Conservation (phyloP, 805 yeast species). For the Teunomyces pallodes region DNA sequence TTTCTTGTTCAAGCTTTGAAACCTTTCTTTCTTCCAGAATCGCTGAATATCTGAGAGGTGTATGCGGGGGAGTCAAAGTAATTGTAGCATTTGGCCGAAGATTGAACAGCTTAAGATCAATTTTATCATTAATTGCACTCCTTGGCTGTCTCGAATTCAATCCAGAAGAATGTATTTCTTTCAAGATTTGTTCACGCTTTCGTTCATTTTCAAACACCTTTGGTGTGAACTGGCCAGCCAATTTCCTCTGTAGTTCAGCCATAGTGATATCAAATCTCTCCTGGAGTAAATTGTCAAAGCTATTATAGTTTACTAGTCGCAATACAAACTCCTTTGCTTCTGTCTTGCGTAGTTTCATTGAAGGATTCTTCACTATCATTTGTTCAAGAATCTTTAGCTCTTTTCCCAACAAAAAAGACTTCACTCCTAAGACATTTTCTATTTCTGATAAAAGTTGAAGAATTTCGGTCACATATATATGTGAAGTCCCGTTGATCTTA, state of each 20-base stretch:
- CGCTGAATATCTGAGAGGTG: conserved; percentile 9
- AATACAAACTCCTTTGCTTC: conserved; percentile 25
- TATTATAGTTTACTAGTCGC: conserved; percentile 18
- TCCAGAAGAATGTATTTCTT: neutral
- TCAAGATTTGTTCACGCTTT: neutral
- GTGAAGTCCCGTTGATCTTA: neutral
- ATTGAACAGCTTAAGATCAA: neutral
- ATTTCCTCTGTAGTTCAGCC: conserved; percentile 7
- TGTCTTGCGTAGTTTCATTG: conserved; percentile 15
- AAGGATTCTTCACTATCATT: conserved; percentile 10
- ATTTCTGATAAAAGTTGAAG: conserved; percentile 19
- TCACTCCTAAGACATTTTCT: conserved; percentile 15
- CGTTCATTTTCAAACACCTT: conserved; percentile 2
- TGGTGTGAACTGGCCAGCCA: neutral
- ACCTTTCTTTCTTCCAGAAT: neutral
- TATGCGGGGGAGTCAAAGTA: conserved; percentile 4
- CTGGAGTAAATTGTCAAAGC: conserved; percentile 18
- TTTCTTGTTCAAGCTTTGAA: conserved; percentile 16
- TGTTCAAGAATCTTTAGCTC: conserved; percentile 11
- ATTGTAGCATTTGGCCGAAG: neutral
- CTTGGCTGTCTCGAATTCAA: neutral
- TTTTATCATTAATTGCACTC: neutral
- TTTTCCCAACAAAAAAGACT: conserved; percentile 14
- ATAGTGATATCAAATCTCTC: conserved; percentile 14
- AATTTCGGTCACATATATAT: conserved; percentile 22